Evolutionary conservation across 257 asterid species (phyloP), one percentile per base, ranked within the genome.

Genomic region (Lycium barbarum): DNA sequence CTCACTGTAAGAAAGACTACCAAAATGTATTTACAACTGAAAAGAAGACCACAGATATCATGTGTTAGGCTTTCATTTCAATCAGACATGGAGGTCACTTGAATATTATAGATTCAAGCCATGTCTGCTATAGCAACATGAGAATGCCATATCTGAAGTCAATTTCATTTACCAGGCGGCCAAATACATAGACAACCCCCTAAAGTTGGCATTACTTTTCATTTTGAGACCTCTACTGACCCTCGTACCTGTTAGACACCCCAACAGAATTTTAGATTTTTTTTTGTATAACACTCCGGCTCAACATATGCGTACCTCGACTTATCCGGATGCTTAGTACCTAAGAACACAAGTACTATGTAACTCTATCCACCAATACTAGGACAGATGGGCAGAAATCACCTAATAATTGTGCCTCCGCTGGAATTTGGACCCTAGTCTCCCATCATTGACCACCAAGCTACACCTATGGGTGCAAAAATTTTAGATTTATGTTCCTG

Each of bases 71-170:
- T 26, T 63, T 63, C 14, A 9, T 63, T 26, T 65, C 71, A 63
- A 62, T 65, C 72, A 65, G 40, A 26, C 45, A 66, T 66, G 45
- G 73, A 66, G 11, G 4, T 13, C 73, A 33, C 4, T 12, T 5
- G 73, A 66, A 66, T 66, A 66, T 66, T 66, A 66, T 13, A 66
- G 73, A 35, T 66, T 33, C 45, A 66, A 66, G 47, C 20, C 73
- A 35, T 13, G 73, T 35, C 47, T 13, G 45, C 45, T 66, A 63
- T 63, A 66, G 73, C 73, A 66, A 66, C 47, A 66, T 66, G 73
- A 66, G 73, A 66, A 66, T 66, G 73, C 4, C 73, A 66, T 35
- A 33, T 33, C 40, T 35, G 73, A 66, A 35, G 47, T 35, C 73
- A 66, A 66, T 66, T 66, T 33, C 47, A 33, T 66, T 35, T 66